Percentiles rank a stretch among this genome's conserved stretches.
Conservation (phyloP, 768 basidiomycete species). For the Neoboletus brunneissimus region DNA sequence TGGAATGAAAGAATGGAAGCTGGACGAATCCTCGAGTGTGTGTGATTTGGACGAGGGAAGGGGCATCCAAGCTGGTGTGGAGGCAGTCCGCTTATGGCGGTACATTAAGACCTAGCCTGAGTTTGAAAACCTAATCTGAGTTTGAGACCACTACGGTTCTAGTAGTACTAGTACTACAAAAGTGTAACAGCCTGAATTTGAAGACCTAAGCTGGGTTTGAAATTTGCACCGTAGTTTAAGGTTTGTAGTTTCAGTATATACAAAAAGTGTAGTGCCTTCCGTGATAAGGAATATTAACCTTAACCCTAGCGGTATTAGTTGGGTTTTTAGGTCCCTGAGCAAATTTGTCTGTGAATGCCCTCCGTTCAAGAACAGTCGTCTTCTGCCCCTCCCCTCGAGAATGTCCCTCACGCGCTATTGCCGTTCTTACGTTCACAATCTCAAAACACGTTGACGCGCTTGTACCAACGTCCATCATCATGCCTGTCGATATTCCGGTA, state of each 20-base stretch:
- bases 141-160: no score
- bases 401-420: slow-evolving; percentile 60
- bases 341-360: slow-evolving; percentile 18
- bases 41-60: background rate
- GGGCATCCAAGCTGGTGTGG: no score
- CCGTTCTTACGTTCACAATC: slow-evolving; percentile 82
- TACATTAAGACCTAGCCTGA: no score
- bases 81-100: no score
- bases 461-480: slow-evolving; percentile 84
- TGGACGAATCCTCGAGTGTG: background rate
- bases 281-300: slow-evolving; percentile 1
- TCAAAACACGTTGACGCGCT: slow-evolving; percentile 68
- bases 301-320: slow-evolving; percentile 10
- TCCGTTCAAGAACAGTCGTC: slow-evolving; percentile 22
- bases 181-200: no score
- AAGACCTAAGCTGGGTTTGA: no score
- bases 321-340: background rate
- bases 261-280: no score
- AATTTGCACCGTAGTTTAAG: no score
- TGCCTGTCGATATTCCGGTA: slow-evolving; percentile 90
- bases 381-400: slow-evolving; percentile 13
- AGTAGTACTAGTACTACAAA: no score
- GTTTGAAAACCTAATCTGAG: no score
- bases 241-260: no score
- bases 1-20: background rate